Evolutionary conservation across 2,329 filamentous ascomycete species (phyloP), one percentile per base, ranked within the genome.

Genomic region (Cladophialophora yegresii): DNA sequence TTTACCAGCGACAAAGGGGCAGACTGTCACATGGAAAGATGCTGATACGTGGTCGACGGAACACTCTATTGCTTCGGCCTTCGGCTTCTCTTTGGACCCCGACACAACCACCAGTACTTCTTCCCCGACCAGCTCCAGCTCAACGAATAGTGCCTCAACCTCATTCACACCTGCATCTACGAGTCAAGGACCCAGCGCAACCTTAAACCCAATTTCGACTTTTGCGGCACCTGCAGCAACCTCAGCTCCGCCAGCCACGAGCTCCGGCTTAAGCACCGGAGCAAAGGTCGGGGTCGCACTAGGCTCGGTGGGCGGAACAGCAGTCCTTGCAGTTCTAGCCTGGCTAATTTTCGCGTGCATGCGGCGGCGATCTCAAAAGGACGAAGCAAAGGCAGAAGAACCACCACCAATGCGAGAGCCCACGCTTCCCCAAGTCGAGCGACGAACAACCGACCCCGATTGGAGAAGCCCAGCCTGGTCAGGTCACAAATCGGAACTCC

Each of bases 401-500:
- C 10, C 30, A 3, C 43, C 43, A 26, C 55, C 64, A 4, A 55
- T 61, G 58, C 47, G 43, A 33, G 64, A 66, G 16, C 49, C 59
- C 36, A 54, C 57, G 2, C 54, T 62, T 49, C 60, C 63, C 7
- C 64, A 63, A 8, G 36, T 61, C 33, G 45, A 54, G 8, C 16
- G 20, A n/a, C 43, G 45, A 43, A 45, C 60, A 23, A 49, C 33
- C 12, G 58, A 67, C 32, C 36, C 58, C 12, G 66, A 67, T 8
- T 54, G 68, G 58, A 51, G 63, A 54, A 69, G 67, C 40, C 63
- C 67, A 7, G 61, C 66, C 12, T 70, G 69, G 66, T 64, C 65
- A 16, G 65, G 66, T 49, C 65, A 70, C 60, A 71, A 69, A 51
- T 68, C 69, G 4, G 70, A 71, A 63, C 60, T 71, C 16, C 62